These are phyloP conservation scores for Diutina mesorugosa DNA, from an alignment of 1,139 yeast genomes.

Conservation along the genomic window DNA sequence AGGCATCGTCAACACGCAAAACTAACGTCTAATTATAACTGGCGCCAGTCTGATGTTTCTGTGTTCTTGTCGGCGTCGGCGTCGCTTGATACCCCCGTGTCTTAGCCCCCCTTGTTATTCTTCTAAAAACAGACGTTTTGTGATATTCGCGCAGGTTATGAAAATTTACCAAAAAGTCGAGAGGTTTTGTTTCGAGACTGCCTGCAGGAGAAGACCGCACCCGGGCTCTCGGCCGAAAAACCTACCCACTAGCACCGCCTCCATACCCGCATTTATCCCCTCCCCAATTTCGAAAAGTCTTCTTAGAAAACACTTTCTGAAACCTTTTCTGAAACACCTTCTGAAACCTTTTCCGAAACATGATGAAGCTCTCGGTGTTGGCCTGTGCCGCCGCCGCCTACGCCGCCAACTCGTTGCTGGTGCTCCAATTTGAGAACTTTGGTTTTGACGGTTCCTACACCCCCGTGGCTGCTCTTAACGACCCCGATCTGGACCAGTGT, in stretches of 20 bases:
- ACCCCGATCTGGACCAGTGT: constrained; percentile 35
- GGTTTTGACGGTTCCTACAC: constrained; percentile 74
- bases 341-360: no score
- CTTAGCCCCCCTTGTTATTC: no score
- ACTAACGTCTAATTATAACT: no score
- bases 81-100: no score
- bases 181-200: background rate
- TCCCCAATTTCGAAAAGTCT: no score
- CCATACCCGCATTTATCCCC: background rate
- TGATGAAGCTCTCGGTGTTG: background rate
- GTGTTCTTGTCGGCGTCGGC: no score
- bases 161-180: background rate
- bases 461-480: constrained; percentile 48
- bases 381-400: background rate
- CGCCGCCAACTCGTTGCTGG: background rate
- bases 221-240: background rate
- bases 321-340: no score
- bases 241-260: background rate
- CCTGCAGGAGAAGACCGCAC: background rate
- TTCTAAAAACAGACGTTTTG: background rate
- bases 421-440: constrained; percentile 24
- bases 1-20: no score
- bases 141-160: background rate
- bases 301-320: no score
- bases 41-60: no score